Conservation (phyloP, 371 early-diverging fungal genomes). For the Mortierella polycephala region DNA sequence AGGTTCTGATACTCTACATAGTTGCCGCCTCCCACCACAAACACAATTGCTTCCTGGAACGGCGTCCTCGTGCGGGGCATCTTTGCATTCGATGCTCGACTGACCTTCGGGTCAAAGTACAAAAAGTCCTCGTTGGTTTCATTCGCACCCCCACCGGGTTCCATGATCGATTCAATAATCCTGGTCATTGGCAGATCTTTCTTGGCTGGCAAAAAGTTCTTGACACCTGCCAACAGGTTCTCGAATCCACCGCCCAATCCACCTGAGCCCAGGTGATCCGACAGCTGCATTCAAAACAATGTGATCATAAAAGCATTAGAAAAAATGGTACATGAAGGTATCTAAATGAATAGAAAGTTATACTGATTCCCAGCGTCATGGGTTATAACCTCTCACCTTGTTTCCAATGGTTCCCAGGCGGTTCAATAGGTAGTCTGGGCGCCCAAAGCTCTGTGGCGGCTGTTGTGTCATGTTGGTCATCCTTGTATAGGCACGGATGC, state of each 20-base stretch:
- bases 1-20: slow-evolving; percentile 96
- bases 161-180: slow-evolving; percentile 89
- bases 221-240: slow-evolving; percentile 91
- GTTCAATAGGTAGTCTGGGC: slow-evolving; percentile 69
- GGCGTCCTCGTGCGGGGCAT: slow-evolving; percentile 67
- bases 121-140: slow-evolving; percentile 83
- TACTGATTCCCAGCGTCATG: background rate
- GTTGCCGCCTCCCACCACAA: slow-evolving; percentile 97
- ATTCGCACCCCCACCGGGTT: slow-evolving; percentile 62
- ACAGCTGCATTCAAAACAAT: slow-evolving; percentile 59
- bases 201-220: slow-evolving; percentile 90
- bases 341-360: background rate
- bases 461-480: slow-evolving; percentile 73
- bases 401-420: slow-evolving; percentile 87
- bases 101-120: slow-evolving; percentile 89
- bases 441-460: slow-evolving; percentile 60
- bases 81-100: slow-evolving; percentile 55
- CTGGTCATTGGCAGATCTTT: slow-evolving; percentile 90
- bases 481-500: slow-evolving; percentile 75
- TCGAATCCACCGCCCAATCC: slow-evolving; percentile 86
- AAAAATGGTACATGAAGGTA: no score
- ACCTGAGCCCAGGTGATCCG: slow-evolving; percentile 81
- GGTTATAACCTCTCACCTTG: slow-evolving; percentile 62
- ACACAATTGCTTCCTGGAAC: slow-evolving; percentile 93
- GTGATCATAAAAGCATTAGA: no score